Evolutionary conservation across 139 green algal species (phyloP), one percentile per base, ranked within the genome.

Genomic region (Chlorella sorokiniana): DNA sequence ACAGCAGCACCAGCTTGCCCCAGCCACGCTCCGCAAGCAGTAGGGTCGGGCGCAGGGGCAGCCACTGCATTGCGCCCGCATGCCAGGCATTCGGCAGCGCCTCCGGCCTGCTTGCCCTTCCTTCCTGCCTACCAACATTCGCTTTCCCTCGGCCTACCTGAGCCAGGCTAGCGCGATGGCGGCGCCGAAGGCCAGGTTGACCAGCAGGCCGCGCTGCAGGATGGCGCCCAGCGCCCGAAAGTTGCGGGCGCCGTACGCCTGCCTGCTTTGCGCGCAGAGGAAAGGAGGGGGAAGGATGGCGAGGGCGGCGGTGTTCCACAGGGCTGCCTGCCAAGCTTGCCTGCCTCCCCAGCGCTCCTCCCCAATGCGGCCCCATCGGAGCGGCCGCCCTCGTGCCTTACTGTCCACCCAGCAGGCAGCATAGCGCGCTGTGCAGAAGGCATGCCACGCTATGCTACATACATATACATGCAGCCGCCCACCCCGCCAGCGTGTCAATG

Each of bases 401-500:
- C n/a, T n/a, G n/a, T n/a, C n/a, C n/a, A n/a, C n/a, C n/a, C 9
- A n/a, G 7, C 6, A 18, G 7, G 8, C 52, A 61, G 52, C 8
- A 5, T 18, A 18, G 52, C 6, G 8, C 20, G 3, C 52, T 4
- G 11, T 23, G 3, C 52, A n/a, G 8, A 18, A 18, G 52, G 20
- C 11, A 10, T 10, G 27, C 59, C 59, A 65, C 25, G 59, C 59
- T 65, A 8, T 10, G 25, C 63, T 70, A 59, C 48, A 11, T 16
- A 59, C 16, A 11, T 59, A 16, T 16, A 11, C 16, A 59, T 59
- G 11, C 14, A 59, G 14, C 48, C 6, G 56, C 56, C 23, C 67
- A 73, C 67, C 67, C 67, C 18, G 67, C 67, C 67, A 73, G 23
- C 22, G 67, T 73, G 67, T 73, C 67, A 10, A 73, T 73, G 40